Evolutionary conservation across 2,329 filamentous ascomycete genomes (phyloP), one percentile per base, ranked within the genome.

Genomic region (Colletotrichum acutatum): DNA sequence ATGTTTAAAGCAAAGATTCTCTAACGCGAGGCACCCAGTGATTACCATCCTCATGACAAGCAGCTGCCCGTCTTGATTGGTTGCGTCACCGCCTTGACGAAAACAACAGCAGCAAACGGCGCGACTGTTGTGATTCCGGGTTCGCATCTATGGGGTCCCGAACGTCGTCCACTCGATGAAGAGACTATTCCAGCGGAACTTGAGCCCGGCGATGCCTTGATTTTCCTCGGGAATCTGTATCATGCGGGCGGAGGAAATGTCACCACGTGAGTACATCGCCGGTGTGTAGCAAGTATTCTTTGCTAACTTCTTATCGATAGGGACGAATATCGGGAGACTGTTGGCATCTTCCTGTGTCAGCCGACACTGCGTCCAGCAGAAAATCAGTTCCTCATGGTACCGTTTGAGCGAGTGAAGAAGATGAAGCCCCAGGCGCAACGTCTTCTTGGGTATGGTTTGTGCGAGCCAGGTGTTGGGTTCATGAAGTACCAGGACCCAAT

Each of bases 41-140:
- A 76, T 24, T 79, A 78, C 19, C 78, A 79, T 30, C 76, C 77
- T 1, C 74, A 78, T 12, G 80, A 83, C 64, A 77, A 77, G 32
- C 78, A 81, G 66, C 77, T 82, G 75, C 81, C 82, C 4, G 78
- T 81, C 19, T 81, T 84, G 80, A 76, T 83, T 8, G 82, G 81
- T 19, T 83, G 82, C 60, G 79, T 82, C n/a, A 80, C 79, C 57
- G 82, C 83, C 1, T 73, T 82, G 67, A 83, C 81, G 4, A 84
- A 80, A 76, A 84, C 82, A 0, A 84, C 82, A 1, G 79, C 78
- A 22, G 81, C 83, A 52, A 85, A 85, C 57, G 83, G 84, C 0
- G 83, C 83, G 1, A 85, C 83, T 0, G 76, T 83, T n/a, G 81
- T 80, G 1, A 84, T 85, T 52, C 83, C 83, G 0, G 79, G 80